Evolutionary conservation across 208 protist genomes (phyloP).

Genomic region (Wallacemonas collosoma): DNA sequence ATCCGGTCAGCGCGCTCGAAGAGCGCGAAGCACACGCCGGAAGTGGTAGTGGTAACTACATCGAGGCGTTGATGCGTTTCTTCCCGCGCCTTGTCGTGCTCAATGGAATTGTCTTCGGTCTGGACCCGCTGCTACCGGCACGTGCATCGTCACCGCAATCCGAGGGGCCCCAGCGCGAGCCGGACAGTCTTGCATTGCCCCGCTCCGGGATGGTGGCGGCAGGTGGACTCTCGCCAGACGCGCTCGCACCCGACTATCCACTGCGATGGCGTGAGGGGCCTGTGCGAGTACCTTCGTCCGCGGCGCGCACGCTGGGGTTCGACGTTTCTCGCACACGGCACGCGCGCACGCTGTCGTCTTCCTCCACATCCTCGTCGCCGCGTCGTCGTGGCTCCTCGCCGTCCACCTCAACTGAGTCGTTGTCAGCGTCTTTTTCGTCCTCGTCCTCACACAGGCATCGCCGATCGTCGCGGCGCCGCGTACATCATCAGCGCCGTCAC

Average conservation of each 20-base stretch:
- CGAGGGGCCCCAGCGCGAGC: no score
- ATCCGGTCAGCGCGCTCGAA: not conserved
- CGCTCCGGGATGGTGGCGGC: no score
- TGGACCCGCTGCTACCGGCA: conserved; percentile 35
- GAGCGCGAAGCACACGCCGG: not conserved
- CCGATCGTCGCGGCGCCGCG: no score
- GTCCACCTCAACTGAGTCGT: not conserved
- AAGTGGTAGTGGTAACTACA: conserved; percentile 24
- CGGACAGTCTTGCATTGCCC: no score
- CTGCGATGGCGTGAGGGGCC: not conserved
- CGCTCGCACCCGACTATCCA: conserved; percentile 7
- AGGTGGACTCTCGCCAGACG: not conserved
- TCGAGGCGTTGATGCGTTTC: conserved; percentile 37
- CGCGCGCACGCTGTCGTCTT: not conserved
- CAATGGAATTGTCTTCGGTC: conserved; percentile 59
- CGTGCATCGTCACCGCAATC: not conserved
- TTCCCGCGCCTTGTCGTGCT: conserved; percentile 50
- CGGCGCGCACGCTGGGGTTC: conserved; percentile 4
- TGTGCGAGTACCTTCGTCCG: not conserved
- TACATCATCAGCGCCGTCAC: not conserved
- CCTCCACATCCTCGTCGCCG: not conserved
- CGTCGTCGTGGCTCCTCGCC: no score
- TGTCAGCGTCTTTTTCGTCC: not conserved
- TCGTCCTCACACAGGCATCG: not conserved
- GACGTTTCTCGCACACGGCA: not conserved